Percentiles rank a stretch among this genome's conserved stretches.
Evolutionary conservation across 805 yeast species (phyloP).

Genomic region (Brettanomyces sp.): DNA sequence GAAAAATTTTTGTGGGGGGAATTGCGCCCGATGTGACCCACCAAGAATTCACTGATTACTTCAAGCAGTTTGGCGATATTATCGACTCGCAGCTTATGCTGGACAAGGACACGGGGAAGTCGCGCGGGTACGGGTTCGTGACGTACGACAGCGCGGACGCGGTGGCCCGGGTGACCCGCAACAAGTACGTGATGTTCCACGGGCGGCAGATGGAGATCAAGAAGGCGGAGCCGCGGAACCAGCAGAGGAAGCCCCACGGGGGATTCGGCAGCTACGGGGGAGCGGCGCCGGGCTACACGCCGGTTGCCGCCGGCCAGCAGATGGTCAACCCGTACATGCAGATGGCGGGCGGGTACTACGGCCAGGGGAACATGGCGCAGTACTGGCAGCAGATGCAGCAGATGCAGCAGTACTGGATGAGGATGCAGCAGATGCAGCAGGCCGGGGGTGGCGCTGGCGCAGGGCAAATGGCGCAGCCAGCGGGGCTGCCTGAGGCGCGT

Average conservation of each 20-base stretch:
- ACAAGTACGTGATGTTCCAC: slow-evolving; percentile 72
- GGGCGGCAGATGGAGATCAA: slow-evolving; percentile 82
- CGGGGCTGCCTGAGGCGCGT: background rate
- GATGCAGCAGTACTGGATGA: slow-evolving; percentile 32
- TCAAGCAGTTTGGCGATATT: slow-evolving; percentile 79
- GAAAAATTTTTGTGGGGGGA: slow-evolving; percentile 96
- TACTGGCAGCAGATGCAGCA: slow-evolving; percentile 58
- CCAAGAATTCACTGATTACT: slow-evolving; percentile 77
- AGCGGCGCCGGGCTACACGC: background rate
- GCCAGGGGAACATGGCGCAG: slow-evolving; percentile 28
- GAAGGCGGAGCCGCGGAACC: slow-evolving; percentile 76
- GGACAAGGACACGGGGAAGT: slow-evolving; percentile 93
- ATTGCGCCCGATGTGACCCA: slow-evolving; percentile 91
- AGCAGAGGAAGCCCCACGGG: slow-evolving; percentile 28
- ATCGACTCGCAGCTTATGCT: slow-evolving; percentile 96
- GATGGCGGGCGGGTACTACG: slow-evolving; percentile 24
- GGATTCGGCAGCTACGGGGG: background rate
- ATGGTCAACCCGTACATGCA: slow-evolving; percentile 24
- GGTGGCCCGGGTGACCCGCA: slow-evolving; percentile 78
- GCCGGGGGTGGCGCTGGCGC: slow-evolving; percentile 4
- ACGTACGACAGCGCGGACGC: slow-evolving; percentile 94
- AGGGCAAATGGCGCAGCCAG: background rate
- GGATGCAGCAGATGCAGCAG: slow-evolving; percentile 25
- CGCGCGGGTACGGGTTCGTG: slow-evolving; percentile 95
- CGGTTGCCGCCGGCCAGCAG: slow-evolving; percentile 1